Evolutionary conservation across 2,329 filamentous ascomycete genomes (phyloP).

Genomic region (Monosporascus sp.): DNA sequence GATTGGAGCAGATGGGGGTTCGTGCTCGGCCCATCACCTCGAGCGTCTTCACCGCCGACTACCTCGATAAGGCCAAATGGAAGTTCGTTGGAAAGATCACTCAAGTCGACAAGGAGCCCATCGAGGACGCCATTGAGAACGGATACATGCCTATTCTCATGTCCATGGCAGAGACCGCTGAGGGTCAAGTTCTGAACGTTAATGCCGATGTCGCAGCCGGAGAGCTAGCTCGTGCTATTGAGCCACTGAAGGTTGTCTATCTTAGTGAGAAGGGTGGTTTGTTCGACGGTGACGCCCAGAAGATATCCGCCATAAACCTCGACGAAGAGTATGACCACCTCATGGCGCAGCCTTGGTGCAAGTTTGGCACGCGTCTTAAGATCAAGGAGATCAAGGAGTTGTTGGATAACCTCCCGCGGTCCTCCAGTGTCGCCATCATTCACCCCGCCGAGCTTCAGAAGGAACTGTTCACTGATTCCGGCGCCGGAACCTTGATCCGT

Average conservation of each 20-base stretch:
- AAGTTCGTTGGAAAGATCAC: constrained; percentile 94
- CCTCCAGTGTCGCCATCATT: constrained; percentile 94
- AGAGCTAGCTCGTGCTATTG: constrained; percentile 80
- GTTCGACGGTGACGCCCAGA: constrained; percentile 88
- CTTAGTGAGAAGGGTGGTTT: constrained; percentile 97
- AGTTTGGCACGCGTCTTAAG: constrained; percentile 91
- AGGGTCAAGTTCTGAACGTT: constrained; percentile 92
- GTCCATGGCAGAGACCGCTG: constrained; percentile 89
- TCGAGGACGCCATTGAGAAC: constrained; percentile 85
- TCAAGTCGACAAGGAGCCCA: constrained; percentile 81
- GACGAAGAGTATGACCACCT: constrained; percentile 93
- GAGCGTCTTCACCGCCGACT: constrained; percentile 88
- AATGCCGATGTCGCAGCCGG: constrained; percentile 96
- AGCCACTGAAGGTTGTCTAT: constrained; percentile 96
- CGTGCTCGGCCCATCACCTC: constrained; percentile 83
- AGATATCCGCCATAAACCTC: constrained; percentile 95
- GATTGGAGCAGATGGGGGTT: constrained; percentile 84
- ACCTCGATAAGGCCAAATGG: constrained; percentile 94
- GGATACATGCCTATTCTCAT: constrained; percentile 91
- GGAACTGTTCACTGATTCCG: constrained; percentile 93
- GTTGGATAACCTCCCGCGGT: constrained; percentile 79
- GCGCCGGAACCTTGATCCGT: constrained; percentile 87
- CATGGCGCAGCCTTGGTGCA: constrained; percentile 92
- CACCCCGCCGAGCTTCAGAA: constrained; percentile 94
- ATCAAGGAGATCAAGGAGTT: constrained; percentile 97